Base-by-base conservation (phyloP, 129 eudicot genomes). In the Pulicaria dysenterica region DNA sequence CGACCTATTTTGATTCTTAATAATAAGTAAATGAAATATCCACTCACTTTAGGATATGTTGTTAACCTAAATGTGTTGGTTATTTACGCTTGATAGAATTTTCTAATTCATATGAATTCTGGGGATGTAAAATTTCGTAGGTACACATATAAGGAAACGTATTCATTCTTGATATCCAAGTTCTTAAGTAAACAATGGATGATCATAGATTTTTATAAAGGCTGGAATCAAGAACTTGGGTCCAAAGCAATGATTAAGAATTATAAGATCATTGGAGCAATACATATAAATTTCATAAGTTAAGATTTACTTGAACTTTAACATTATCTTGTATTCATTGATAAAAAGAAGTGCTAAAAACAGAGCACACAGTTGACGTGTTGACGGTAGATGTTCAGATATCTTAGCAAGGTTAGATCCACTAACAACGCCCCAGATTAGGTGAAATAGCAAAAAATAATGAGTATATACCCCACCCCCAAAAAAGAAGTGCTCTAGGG, bases 381-480 rank as follows among this genome's bases (percentile, higher is more conserved):
- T 50, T 58, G 84, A 75, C 16, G 96, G 96, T 68, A 93, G 90
- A 83, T 93, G 98, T 75, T 93, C 98, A 7, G 98, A 85, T 72
- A 89, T 93, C 87, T 93, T 93, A 67, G 89, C 86, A 63, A 93
- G 86, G 74, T 93, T 96, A 70, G 98, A 93, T 66, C 98, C 98
- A 80, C 98, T 96, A 79, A 93, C 98, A 67, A 93, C 88, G 14
- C 98, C 98, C 42, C 41, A 67, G 59, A 54, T 56, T 55, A 74
- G 70, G 47, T 46, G 56, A 50, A 31, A 19, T 43, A 67, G 13
- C 24, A 55, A 69, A 56, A 58, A 6, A 56, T 42, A n/a, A n/a
- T 55, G 42, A 47, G 24, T 19, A 71, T 14, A 9, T 4, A 2
- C 47, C 58, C 31, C 50, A 38, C 14, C 2, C 49, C 7, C 5